Base-by-base conservation (phyloP, 2,329 filamentous ascomycete species). In the Penicillium sp. region DNA sequence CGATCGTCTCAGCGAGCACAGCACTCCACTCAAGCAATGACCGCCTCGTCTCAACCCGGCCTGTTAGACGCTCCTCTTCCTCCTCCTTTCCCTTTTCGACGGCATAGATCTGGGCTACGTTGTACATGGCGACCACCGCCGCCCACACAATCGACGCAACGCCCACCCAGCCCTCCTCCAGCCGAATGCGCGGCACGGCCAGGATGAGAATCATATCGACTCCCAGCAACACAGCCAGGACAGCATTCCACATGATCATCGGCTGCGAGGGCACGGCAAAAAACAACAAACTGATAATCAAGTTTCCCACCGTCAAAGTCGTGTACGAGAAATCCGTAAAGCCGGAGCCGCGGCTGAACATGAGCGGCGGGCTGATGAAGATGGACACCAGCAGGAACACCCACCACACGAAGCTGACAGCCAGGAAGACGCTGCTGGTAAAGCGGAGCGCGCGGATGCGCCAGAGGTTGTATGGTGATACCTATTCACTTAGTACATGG, bases 381-480 rank as follows among this genome's bases (percentile, higher is more conserved):
- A 88, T 85, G 55, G 90, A 91, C 16, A 97, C 85, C n/a, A 99
- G 81, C 33, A 96, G 79, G 54, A 97, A 72, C 9, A 90, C 81
- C 93, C 94, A 97, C 93, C 93, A 97, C n/a, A 91, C 66, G 66
- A 95, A 91, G 56, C 86, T 89, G 64, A 92, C 69, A 52, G 85
- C 71, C 20, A 93, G 79, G 67, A 97, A 89, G 38, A 90, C 65
- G 55, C 96, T 79, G 5, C 91, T 93, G 59, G 94, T 72, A 68
- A 86, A 90, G 68, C 91, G 85, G 55, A 94, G 79, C 47, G 89
- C 83, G 18, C 94, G 87, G 50, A 99, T 89, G 58, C 85, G 90
- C 88, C 91, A 96, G 38, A 97, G 83, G 66, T 99, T 99, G 76
- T 97, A 97, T 0, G 94, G 94, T 3, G 91, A 90, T 23, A 90